Base-by-base conservation (phyloP, 2,329 filamentous ascomycete genomes). In the Geosmithia flava region DNA sequence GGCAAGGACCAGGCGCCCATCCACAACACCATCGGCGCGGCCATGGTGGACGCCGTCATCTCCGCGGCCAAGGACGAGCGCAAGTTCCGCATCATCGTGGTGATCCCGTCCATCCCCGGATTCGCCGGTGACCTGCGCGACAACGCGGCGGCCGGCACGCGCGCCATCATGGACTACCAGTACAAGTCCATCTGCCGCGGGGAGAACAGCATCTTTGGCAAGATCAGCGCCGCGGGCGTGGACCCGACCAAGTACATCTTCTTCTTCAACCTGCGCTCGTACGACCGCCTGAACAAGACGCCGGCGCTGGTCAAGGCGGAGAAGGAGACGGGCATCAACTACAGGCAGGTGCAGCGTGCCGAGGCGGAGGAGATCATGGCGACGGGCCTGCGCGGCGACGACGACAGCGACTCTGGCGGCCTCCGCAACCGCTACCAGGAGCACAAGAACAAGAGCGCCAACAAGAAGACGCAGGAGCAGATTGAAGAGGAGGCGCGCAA, bases 121-220 rank as follows among this genome's bases (percentile, higher is more conserved):
- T 98, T 98, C 57, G 90, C 91, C 0, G 91, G 91, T 44, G 91
- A 97, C 59, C 72, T 98, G 29, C 74, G 90, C 49, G 81, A 89
- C 13, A 81, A 87, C 56, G 88, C 85, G 19, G 91, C 91, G 0
- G 79, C 80, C 1, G 91, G 91, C 10, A 97, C 91, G 0, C 70
- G 88, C 45, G 91, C 90, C 11, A 98, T 97, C 58, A 97, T 98
- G 88, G 90, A 97, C 62, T 97, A 95, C 59, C 93, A 97, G 62
- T 98, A 93, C 72, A 95, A 94, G 66, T 95, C 88, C 0, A 95
- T 98, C 54, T 87, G 85, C 59, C 83, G 93, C 43, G 93, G 93
- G 6, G 84, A 94, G 53, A 74, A 97, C 60, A 95, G 88, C 4
- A 97, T 98, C 47, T 93, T 85, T 56, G 88, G 79, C 40, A 83